A percentile compares a stretch with the other conserved stretches of the same genome.
These are phyloP conservation scores for Amanita molliuscula DNA, from an alignment of 768 basidiomycete genomes.

Conservation along the genomic window DNA sequence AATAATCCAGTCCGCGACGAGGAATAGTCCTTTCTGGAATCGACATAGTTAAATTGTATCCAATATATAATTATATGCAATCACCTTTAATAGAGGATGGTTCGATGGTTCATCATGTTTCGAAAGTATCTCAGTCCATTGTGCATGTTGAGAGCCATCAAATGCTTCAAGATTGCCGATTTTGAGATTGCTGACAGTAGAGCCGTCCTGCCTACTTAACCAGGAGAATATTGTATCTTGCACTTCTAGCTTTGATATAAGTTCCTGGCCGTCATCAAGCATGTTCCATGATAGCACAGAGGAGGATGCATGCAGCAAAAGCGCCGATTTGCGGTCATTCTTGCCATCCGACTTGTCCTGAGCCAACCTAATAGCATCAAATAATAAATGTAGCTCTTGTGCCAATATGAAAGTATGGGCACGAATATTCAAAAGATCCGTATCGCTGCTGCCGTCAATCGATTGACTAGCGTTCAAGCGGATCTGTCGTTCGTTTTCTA, in stretches of 20 bases:
- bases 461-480: constrained; percentile 27
- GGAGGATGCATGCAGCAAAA: constrained; percentile 72
- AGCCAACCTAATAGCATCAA: constrained; percentile 77
- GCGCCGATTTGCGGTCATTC: constrained; percentile 68
- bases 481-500: constrained; percentile 38
- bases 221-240: constrained; percentile 71
- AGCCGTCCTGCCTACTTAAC: constrained; percentile 82
- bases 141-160: constrained; percentile 72
- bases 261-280: constrained; percentile 60
- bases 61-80: constrained; percentile 8
- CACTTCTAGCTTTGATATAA: constrained; percentile 82
- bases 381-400: constrained; percentile 75
- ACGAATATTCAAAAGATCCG: constrained; percentile 57
- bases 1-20: constrained; percentile 69
- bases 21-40: constrained; percentile 58
- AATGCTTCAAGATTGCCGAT: constrained; percentile 77
- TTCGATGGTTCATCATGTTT: constrained; percentile 63
- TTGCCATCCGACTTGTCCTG: constrained; percentile 64
- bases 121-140: constrained; percentile 82
- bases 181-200: constrained; percentile 65
- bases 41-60: not conserved
- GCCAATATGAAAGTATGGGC: constrained; percentile 63
- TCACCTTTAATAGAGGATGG: constrained; percentile 65
- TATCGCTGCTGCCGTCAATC: constrained; percentile 32
- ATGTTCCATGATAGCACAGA: constrained; percentile 89